Evolutionary conservation across 2,329 filamentous ascomycete genomes (phyloP).

Genomic region (Fusarium sp.): DNA sequence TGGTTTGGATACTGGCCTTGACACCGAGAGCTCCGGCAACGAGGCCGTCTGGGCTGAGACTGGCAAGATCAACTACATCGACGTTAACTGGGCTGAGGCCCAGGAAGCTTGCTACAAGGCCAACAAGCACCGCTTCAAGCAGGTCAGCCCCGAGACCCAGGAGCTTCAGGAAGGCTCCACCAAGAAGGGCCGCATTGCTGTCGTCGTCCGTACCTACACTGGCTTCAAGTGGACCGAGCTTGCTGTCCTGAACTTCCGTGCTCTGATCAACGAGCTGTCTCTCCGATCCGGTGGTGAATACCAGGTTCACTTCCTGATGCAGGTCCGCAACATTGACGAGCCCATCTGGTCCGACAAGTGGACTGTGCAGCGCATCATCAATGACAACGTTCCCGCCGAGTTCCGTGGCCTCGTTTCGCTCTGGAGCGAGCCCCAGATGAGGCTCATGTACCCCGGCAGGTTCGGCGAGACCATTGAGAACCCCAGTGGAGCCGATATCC

Average conservation of each 20-base stretch:
- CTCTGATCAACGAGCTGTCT: constrained; percentile 82
- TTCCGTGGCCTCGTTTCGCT: constrained; percentile 85
- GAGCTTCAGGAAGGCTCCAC: constrained; percentile 45
- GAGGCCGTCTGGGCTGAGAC: constrained; percentile 68
- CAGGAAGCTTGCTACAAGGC: constrained; percentile 66
- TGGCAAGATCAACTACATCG: constrained; percentile 68
- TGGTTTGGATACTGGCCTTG: constrained; percentile 77
- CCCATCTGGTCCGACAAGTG: constrained; percentile 86
- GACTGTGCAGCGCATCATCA: constrained; percentile 78
- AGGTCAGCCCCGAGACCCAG: constrained; percentile 55
- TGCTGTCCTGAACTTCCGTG: constrained; percentile 83
- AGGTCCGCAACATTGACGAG: constrained; percentile 82
- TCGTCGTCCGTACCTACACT: constrained; percentile 84
- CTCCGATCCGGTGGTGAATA: constrained; percentile 86
- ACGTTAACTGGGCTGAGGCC: constrained; percentile 66
- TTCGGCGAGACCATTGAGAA: constrained; percentile 77
- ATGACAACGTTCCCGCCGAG: constrained; percentile 74
- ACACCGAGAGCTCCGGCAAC: constrained; percentile 77
- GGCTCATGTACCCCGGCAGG: constrained; percentile 77
- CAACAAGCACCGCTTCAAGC: constrained; percentile 73
- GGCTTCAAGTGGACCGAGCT: constrained; percentile 84
- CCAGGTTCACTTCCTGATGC: constrained; percentile 83
- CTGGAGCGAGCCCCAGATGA: constrained; percentile 90
- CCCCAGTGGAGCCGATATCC: constrained; percentile 68
- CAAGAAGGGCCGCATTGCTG: constrained; percentile 73